A percentile compares a stretch with the other conserved stretches of the same genome.
Evolutionary conservation across 352 stramenopile species (phyloP).

Genomic region (Pythium pectinolyticum): DNA sequence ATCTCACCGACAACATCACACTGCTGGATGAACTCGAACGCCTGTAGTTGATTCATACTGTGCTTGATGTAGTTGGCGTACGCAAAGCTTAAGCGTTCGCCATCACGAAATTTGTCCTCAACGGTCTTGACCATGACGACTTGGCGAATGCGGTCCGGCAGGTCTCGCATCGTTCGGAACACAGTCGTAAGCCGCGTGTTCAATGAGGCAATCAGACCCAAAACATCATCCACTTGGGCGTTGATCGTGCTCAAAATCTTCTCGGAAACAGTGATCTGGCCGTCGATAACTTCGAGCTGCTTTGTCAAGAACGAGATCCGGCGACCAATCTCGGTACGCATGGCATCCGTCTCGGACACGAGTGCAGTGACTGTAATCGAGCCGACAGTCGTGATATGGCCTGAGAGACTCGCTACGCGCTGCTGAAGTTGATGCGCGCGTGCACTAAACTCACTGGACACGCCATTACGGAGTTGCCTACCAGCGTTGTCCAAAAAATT

Average conservation of each 20-base stretch:
- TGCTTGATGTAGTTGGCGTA: slow-evolving; percentile 26
- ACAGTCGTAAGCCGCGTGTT: not conserved
- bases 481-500: not conserved
- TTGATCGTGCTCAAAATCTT: not conserved
- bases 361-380: not conserved
- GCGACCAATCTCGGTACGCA: slow-evolving; percentile 13
- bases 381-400: not conserved
- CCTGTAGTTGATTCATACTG: slow-evolving; percentile 21
- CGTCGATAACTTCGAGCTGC: slow-evolving; percentile 19
- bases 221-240: slow-evolving; percentile 6
- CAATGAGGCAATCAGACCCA: not conserved
- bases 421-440: slow-evolving; percentile 3
- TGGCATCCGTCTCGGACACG: slow-evolving; percentile 2
- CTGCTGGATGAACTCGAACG: slow-evolving; percentile 15
- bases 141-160: slow-evolving; percentile 14
- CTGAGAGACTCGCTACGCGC: not conserved
- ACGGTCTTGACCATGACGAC: slow-evolving; percentile 10
- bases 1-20: slow-evolving; percentile 3
- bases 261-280: slow-evolving; percentile 1
- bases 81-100: slow-evolving; percentile 11
- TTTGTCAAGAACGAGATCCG: slow-evolving; percentile 12
- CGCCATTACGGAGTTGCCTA: not conserved
- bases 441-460: slow-evolving; percentile 4
- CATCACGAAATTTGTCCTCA: slow-evolving; percentile 14
- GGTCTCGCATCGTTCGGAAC: slow-evolving; percentile 5